Base-by-base conservation (phyloP, 805 yeast genomes). In the Lachancea meyersii region DNA sequence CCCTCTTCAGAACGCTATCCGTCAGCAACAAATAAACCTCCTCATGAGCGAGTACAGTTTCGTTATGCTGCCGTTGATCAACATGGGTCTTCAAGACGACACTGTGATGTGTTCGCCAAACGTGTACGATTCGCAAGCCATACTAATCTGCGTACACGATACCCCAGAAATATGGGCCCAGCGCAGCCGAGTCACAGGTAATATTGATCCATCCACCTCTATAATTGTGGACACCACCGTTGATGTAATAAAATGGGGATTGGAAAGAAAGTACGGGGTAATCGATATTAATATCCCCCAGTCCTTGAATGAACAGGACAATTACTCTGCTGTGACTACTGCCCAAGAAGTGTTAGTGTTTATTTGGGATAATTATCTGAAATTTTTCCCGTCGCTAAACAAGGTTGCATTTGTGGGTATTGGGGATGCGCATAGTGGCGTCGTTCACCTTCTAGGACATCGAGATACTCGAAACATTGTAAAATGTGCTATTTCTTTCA, bases 141-240 rank as follows among this genome's bases (percentile, higher is more conserved):
- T 89, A 5, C 66, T 88, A 8, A 67, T 91, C 7, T 60, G 86
- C 5, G 77, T 89, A 16, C 97, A 89, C 62, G 97, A 89, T 55
- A 86, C 97, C 2, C 86, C 96, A 5, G 89, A 87, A 46, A 73
- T 93, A 5, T 88, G 96, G 95, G 95, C 94, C 1, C 78, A 81
- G 50, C 68, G 81, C 31, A 88, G 87, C 58, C 86, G 95, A 0
- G 63, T 80, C 4, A 77, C 84, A 8, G 97, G 97, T 6, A 71
- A 76, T 38, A 75, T 91, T 28, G 86, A 86, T 49, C 71, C 88
- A 13, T 73, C 77, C 35, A 75, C 83, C 1, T 79, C 95, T 2
- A 75, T 85, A 3, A 75, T 87, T 17, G 76, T 85, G 34, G 96
- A 88, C 53, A 80, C 86, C 32, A 80, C 91, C 1, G 58, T 77